These are phyloP conservation scores for Auriscalpium vulgare DNA, from an alignment of 768 basidiomycete species.

Conservation along the genomic window DNA sequence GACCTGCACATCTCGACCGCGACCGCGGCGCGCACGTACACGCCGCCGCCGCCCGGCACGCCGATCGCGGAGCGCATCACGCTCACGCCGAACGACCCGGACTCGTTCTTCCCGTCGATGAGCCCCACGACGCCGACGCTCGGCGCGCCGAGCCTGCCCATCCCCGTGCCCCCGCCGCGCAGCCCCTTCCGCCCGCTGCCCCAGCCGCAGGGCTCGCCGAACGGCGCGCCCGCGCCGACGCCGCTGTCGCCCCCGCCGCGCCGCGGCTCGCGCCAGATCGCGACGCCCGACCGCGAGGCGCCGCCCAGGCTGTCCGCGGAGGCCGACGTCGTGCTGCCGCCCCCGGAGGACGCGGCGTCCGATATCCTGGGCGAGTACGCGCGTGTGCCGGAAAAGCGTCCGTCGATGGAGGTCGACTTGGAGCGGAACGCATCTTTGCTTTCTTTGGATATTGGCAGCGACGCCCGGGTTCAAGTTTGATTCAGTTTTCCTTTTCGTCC, in stretches of 20 bases:
- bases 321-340: background rate
- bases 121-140: constrained; percentile 34
- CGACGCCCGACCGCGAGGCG: constrained; percentile 9
- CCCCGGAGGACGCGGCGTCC: constrained; percentile 4
- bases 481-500: no score
- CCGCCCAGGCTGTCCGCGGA: background rate
- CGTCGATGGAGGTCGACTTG: background rate
- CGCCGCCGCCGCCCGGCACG: constrained; percentile 26
- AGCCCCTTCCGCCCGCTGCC: constrained; percentile 17
- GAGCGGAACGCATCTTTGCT: constrained; percentile 13
- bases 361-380: background rate
- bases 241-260: constrained; percentile 61
- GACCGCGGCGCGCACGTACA: constrained; percentile 18
- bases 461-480: background rate
- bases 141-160: constrained; percentile 14
- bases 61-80: constrained; percentile 64
- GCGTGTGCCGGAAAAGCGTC: background rate
- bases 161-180: constrained; percentile 16
- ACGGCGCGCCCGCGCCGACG: constrained; percentile 29
- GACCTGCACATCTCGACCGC: constrained; percentile 6
- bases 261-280: constrained; percentile 43
- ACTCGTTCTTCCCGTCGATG: constrained; percentile 50
- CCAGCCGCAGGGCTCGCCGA: constrained; percentile 22
- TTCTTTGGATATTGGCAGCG: constrained; percentile 14
- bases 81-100: constrained; percentile 42